Base-by-base conservation (phyloP, 2,329 filamentous ascomycete species). In the Macrophomina pseudophaseolina region DNA sequence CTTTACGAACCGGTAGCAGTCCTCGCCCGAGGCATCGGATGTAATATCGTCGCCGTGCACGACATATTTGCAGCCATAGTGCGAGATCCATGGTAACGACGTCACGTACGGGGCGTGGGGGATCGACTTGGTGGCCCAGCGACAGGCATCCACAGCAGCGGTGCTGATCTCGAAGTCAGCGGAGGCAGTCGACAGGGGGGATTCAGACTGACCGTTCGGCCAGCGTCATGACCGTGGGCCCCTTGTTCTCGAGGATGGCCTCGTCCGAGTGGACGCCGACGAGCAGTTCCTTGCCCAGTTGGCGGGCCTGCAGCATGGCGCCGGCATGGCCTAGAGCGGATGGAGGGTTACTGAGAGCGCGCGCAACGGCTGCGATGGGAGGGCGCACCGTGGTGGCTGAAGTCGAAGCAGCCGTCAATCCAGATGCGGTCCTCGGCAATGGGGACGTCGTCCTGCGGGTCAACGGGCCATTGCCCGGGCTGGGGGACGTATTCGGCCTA, bases 391-490 rank as follows among this genome's bases (percentile, higher is more conserved):
- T 98, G 95, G 79, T 99, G 95, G 81, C 94, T 96, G 81, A 99
- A 99, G 83, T 99, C 95, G 82, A 97, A 99, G 85, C 95, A 99
- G 69, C 95, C 95, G 78, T 99, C 95, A 32, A 99, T 91, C 96
- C 96, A 99, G 74, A 99, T 92, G 71, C 94, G 89, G 73, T 91
- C 88, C 66, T 90, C 85, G 32, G 80, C 81, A 54, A 90, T 82
- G 2, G 81, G 75, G 49, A 86, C 76, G 74, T 88, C 85, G 48
- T 88, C 80, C 76, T 90, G 88, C 11, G 88, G 88, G 71, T 85
- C 86, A 46, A 87, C 86, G n/a, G 88, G 88, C 88, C 87, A 90
- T 70, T 86, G 74, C 63, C 87, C 87, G 32, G 80, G 75, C 60
- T 78, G 71, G 66, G 88, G 87, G 44, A 88, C 76, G 71, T 73